Evolutionary conservation across 2,329 filamentous ascomycete species (phyloP).

Genomic region (Penicillium concentricum): DNA sequence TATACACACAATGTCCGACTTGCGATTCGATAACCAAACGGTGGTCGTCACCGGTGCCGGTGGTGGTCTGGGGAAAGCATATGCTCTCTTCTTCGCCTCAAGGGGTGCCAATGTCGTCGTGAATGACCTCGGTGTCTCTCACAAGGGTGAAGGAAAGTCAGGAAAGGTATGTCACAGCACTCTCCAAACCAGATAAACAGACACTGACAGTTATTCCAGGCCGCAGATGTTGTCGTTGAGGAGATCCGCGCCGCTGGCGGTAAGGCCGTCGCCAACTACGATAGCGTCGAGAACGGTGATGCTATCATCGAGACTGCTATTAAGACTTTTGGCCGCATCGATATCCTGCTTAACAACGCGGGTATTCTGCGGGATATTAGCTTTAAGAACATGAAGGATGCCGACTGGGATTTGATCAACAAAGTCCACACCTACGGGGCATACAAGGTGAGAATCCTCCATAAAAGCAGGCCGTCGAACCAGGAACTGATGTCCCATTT

Average conservation of each 20-base stretch:
- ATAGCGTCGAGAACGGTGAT: slow-evolving; percentile 78
- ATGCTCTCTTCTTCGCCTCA: slow-evolving; percentile 85
- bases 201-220: slow-evolving; percentile 54
- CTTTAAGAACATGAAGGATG: slow-evolving; percentile 98
- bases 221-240: slow-evolving; percentile 50
- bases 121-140: slow-evolving; percentile 90
- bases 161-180: slow-evolving; percentile 64
- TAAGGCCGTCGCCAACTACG: slow-evolving; percentile 96
- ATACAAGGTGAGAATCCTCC: slow-evolving; percentile 65
- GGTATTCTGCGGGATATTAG: slow-evolving; percentile 91
- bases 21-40: slow-evolving; percentile 85
- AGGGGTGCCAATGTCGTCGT: slow-evolving; percentile 93
- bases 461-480: not conserved
- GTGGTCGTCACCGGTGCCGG: slow-evolving; percentile 86
- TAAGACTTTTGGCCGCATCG: slow-evolving; percentile 65
- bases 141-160: slow-evolving; percentile 87
- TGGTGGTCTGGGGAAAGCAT: slow-evolving; percentile 77
- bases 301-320: slow-evolving; percentile 74
- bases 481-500: slow-evolving; percentile 16
- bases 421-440: slow-evolving; percentile 88
- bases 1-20: slow-evolving; percentile 58
- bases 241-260: slow-evolving; percentile 74
- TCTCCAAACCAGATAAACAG: slow-evolving; percentile 26
- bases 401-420: slow-evolving; percentile 95
- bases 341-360: slow-evolving; percentile 96